A percentile compares a stretch with the other conserved stretches of the same genome.
These are phyloP conservation scores for Fusarium dlaminii DNA, from an alignment of 2,329 filamentous ascomycete species.

Conservation along the genomic window DNA sequence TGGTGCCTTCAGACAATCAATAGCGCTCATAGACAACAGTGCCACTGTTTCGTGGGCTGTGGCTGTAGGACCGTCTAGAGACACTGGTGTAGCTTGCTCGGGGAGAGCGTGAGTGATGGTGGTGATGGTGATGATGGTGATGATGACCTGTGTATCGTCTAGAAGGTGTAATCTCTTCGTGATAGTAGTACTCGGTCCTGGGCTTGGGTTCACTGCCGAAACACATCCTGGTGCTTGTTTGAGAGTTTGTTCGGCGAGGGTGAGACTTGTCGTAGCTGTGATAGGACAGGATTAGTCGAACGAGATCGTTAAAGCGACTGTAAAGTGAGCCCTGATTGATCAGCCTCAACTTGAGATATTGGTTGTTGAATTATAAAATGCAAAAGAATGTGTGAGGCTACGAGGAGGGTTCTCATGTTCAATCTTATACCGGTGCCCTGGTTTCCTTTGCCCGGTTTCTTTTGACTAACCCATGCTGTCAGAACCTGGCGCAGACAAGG, in stretches of 20 bases:
- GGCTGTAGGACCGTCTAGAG: constrained; percentile 48
- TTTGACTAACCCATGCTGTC: constrained; percentile 35
- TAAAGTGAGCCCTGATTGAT: neutral
- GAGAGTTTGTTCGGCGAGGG: constrained; percentile 1
- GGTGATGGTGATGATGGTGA: constrained; percentile 49
- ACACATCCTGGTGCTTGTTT: constrained; percentile 56
- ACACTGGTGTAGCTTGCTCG: constrained; percentile 56
- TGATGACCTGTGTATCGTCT: constrained; percentile 51
- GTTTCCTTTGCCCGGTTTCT: constrained; percentile 43
- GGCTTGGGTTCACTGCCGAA: constrained; percentile 56
- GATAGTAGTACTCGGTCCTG: constrained; percentile 63
- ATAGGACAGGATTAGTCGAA: neutral
- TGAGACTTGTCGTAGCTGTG: neutral
- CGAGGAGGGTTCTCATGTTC: constrained; percentile 29
- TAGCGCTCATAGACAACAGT: constrained; percentile 36
- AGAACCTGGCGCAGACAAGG: constrained; percentile 32
- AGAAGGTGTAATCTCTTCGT: constrained; percentile 62
- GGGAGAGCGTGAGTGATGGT: constrained; percentile 50
- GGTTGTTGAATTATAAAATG: constrained; percentile 4
- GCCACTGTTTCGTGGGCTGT: constrained; percentile 57
- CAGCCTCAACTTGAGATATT: neutral
- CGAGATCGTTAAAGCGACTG: neutral
- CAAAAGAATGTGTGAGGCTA: neutral
- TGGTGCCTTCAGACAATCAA: neutral
- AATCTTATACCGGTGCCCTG: constrained; percentile 41